A percentile compares a stretch with the other conserved stretches of the same genome.
Conservation (phyloP, 2,329 filamentous ascomycete species). For the Septoria linicola region DNA sequence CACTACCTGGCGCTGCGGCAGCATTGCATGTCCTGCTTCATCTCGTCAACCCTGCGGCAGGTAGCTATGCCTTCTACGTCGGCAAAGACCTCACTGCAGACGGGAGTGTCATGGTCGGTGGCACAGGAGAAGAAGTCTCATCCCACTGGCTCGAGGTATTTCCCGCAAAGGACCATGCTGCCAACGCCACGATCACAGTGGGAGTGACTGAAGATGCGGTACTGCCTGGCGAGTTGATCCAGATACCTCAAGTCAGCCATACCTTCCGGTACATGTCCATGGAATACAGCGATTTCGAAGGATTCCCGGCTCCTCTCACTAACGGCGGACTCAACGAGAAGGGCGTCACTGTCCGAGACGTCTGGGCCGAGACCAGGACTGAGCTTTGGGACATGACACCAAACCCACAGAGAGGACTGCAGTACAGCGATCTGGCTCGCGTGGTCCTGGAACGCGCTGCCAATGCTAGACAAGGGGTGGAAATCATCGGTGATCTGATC, state of each 20-base stretch:
- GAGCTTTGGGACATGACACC: slow-evolving; percentile 46
- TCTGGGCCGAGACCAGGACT: slow-evolving; percentile 44
- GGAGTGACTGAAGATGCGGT: slow-evolving; percentile 45
- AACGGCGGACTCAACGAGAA: slow-evolving; percentile 48
- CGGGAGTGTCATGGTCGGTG: slow-evolving; percentile 47
- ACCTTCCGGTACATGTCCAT: slow-evolving; percentile 41
- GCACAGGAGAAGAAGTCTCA: slow-evolving; percentile 51
- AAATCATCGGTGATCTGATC: slow-evolving; percentile 45
- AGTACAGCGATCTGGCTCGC: slow-evolving; percentile 46
- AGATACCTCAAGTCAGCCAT: slow-evolving; percentile 38
- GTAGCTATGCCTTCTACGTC: slow-evolving; percentile 53
- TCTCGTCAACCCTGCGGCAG: slow-evolving; percentile 17
- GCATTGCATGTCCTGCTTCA: not conserved
- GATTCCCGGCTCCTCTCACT: slow-evolving; percentile 46
- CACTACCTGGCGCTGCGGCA: not conserved
- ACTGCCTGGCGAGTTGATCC: slow-evolving; percentile 39
- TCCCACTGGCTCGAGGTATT: slow-evolving; percentile 51
- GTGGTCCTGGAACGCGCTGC: slow-evolving; percentile 44
- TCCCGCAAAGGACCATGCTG: slow-evolving; percentile 42
- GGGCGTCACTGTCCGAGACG: slow-evolving; percentile 44
- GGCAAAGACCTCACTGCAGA: slow-evolving; percentile 48
- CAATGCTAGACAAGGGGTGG: slow-evolving; percentile 45
- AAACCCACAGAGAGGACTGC: slow-evolving; percentile 43
- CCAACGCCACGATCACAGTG: slow-evolving; percentile 46
- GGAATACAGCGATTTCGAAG: slow-evolving; percentile 44